A percentile compares a stretch with the other conserved stretches of the same genome.
phyloP scores from a whole-genome alignment of 1,139 yeast species.

The Scheffersomyces lignicola region DNA sequence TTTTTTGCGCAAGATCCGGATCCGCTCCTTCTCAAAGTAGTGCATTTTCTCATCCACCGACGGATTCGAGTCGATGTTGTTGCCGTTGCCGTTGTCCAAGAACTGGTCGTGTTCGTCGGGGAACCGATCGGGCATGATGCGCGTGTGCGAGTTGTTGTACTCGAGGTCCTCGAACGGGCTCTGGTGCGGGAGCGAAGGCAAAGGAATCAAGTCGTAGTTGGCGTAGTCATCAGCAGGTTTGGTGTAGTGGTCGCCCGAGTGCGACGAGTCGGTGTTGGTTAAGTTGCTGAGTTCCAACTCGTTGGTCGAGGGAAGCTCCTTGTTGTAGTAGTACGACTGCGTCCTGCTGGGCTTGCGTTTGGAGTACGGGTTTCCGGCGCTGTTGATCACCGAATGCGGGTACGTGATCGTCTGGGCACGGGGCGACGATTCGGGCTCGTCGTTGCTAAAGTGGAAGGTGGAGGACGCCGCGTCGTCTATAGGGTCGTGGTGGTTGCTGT shows the following conservation, averaged over 20 bases:
- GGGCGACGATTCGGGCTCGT: not conserved
- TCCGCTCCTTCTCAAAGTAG: conserved; percentile 23
- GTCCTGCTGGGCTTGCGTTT: not conserved
- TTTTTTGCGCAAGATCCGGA: conserved; percentile 25
- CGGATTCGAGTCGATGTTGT: conserved; percentile 12
- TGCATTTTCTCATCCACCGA: conserved; percentile 12
- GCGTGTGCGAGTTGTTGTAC: not conserved
- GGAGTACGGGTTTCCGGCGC: not conserved
- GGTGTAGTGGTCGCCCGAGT: not conserved
- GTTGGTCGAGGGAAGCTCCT: conserved; percentile 2
- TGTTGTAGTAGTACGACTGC: not conserved
- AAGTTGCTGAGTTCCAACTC: conserved; percentile 1
- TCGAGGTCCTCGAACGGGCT: conserved; percentile 3
- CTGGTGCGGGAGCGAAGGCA: conserved; percentile 9
- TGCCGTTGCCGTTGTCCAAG: not conserved
- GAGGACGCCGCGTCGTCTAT: not conserved
- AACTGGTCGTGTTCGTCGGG: conserved; percentile 5
- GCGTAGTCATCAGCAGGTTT: not conserved
- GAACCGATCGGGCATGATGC: conserved; percentile 10
- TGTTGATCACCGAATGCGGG: conserved; percentile 4
- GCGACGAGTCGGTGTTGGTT: not conserved
- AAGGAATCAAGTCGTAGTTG: conserved; percentile 9
- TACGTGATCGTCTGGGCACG: not conserved
- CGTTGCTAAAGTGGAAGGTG: not conserved
- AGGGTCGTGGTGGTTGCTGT: not conserved